Evolutionary conservation across 306 rosid species (phyloP).

Genomic region (Vigna radiata): DNA sequence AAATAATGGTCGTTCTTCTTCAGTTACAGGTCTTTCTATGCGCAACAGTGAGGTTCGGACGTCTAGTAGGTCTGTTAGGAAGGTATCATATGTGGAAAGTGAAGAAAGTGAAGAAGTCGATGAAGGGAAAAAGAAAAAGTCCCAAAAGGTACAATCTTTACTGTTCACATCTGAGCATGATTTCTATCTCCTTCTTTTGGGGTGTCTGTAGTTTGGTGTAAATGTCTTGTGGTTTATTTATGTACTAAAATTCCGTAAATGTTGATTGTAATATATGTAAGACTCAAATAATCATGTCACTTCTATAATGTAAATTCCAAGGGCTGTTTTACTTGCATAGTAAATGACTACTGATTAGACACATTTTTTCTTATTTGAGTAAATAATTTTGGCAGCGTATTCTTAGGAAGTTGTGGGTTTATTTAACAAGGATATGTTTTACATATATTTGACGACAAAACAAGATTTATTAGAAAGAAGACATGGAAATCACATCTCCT

Average conservation of each 20-base stretch:
- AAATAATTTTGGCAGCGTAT: not conserved
- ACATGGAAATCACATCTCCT: not conserved
- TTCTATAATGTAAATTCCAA: constrained; percentile 18
- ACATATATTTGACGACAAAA: not conserved
- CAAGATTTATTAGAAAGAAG: constrained; percentile 5
- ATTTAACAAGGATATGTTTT: constrained; percentile 16
- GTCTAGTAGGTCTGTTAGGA: constrained; percentile 85
- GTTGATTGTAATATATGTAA: constrained; percentile 20
- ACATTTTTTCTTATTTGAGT: not conserved
- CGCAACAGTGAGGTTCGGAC: constrained; percentile 83
- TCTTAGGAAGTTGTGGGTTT: constrained; percentile 14
- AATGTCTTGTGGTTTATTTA: constrained; percentile 33
- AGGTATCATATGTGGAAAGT: constrained; percentile 99
- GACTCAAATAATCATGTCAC: constrained; percentile 10
- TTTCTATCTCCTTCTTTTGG: constrained; percentile 31
- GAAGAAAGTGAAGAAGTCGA: constrained; percentile 94
- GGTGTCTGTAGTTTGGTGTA: constrained; percentile 32
- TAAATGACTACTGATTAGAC: constrained; percentile 13
- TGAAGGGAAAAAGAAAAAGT: constrained; percentile 91
- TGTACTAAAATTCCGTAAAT: not conserved
- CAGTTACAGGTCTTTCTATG: constrained; percentile 51
- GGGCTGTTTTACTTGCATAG: constrained; percentile 23
- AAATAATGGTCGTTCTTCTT: constrained; percentile 61
- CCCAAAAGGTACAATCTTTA: constrained; percentile 73
- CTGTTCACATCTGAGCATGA: constrained; percentile 22